Evolutionary conservation across 768 basidiomycete species (phyloP).

Genomic region (Termitomyces bulborhizus): DNA sequence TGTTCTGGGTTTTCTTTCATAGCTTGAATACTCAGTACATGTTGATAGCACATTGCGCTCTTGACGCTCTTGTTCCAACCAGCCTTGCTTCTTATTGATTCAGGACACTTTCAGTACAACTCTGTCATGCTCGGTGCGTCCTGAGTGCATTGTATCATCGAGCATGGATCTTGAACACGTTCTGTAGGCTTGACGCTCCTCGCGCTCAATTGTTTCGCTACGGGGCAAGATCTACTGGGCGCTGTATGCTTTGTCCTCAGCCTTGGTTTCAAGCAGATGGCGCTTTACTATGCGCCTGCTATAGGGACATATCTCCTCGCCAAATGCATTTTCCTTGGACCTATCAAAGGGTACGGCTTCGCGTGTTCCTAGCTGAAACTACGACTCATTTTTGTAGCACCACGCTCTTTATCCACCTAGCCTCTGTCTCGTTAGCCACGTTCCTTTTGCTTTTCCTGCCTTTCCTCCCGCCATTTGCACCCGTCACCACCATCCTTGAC

Average conservation of each 20-base stretch:
- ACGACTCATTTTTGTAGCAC: constrained; percentile 19
- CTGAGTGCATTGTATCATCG: not conserved
- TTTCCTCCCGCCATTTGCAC: constrained; percentile 66
- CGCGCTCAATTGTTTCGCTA: constrained; percentile 64
- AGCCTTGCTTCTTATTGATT: constrained; percentile 77
- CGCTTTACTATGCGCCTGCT: constrained; percentile 88
- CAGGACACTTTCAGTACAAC: constrained; percentile 96
- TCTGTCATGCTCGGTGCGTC: constrained; percentile 82
- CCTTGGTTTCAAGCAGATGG: constrained; percentile 94
- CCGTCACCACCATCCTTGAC: constrained; percentile 42
- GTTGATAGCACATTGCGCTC: constrained; percentile 56
- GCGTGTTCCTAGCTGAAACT: not conserved
- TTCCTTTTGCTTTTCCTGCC: constrained; percentile 74
- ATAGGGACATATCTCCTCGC: constrained; percentile 88
- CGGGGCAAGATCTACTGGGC: constrained; percentile 65
- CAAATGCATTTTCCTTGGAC: constrained; percentile 83
- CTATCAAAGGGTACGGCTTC: constrained; percentile 52
- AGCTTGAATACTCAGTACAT: constrained; percentile 2
- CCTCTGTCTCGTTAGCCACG: constrained; percentile 49
- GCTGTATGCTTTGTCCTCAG: constrained; percentile 79
- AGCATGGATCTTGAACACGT: not conserved
- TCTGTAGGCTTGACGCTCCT: constrained; percentile 61
- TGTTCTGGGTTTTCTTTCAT: not conserved
- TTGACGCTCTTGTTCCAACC: constrained; percentile 78
- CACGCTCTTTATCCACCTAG: constrained; percentile 63